These are phyloP conservation scores for Aspergillus amoenus DNA, from an alignment of 2,329 filamentous ascomycete genomes.

Conservation along the genomic window DNA sequence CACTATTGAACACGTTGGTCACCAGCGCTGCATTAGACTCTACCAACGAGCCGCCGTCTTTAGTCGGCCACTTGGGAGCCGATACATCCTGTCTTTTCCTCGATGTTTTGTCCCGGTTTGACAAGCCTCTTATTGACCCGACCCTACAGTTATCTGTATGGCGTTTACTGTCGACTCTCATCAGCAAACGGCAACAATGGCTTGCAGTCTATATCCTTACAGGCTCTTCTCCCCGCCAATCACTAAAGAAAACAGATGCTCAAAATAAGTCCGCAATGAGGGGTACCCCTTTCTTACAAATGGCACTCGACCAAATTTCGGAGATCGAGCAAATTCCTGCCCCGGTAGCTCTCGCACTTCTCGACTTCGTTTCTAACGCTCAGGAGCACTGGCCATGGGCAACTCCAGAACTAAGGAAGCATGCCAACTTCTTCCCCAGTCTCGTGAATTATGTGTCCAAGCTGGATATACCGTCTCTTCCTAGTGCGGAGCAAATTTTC, in stretches of 20 bases:
- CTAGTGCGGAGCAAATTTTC: constrained; percentile 48
- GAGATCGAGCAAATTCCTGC: constrained; percentile 64
- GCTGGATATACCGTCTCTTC: constrained; percentile 54
- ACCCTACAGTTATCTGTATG: constrained; percentile 70
- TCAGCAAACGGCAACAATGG: constrained; percentile 92
- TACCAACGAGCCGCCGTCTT: constrained; percentile 77
- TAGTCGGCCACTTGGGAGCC: constrained; percentile 85
- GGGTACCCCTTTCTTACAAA: constrained; percentile 68
- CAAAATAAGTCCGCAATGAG: constrained; percentile 51
- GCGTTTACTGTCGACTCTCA: constrained; percentile 80
- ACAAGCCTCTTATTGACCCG: constrained; percentile 69
- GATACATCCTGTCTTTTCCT: constrained; percentile 83
- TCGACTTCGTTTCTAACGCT: constrained; percentile 83
- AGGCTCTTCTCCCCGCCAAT: constrained; percentile 77
- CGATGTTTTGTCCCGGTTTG: constrained; percentile 71
- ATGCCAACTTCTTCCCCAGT: constrained; percentile 69
- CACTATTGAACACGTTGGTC: constrained; percentile 71
- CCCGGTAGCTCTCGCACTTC: constrained; percentile 69
- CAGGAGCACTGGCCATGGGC: constrained; percentile 98
- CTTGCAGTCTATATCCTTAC: constrained; percentile 91
- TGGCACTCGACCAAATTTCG: constrained; percentile 69
- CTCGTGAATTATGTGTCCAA: constrained; percentile 69
- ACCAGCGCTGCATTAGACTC: constrained; percentile 63
- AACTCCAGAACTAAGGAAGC: constrained; percentile 73
- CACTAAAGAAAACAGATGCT: constrained; percentile 55